These are phyloP conservation scores for Colletotrichum tabaci DNA, from an alignment of 2,329 filamentous ascomycete genomes.

Conservation along the genomic window DNA sequence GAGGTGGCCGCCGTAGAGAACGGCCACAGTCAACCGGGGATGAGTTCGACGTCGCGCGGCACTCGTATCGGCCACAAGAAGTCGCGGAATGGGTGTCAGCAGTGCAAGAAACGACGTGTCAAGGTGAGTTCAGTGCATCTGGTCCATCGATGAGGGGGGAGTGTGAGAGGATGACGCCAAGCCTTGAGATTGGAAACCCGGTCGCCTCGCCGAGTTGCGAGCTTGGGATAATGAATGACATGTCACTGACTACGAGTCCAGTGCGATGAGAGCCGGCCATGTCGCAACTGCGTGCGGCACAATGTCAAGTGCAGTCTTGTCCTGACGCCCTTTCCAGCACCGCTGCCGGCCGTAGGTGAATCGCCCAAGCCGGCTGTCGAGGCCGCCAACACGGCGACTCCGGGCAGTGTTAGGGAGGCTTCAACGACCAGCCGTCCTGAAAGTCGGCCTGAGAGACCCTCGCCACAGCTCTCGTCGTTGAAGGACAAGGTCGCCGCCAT, in stretches of 20 bases:
- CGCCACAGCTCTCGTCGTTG: constrained; percentile 25
- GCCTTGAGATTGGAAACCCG: not conserved
- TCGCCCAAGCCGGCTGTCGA: constrained; percentile 28
- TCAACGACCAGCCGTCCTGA: constrained; percentile 28
- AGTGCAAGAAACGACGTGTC: constrained; percentile 40
- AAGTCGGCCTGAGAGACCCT: constrained; percentile 19
- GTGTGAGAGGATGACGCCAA: constrained; percentile 1
- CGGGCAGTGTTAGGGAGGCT: constrained; percentile 22
- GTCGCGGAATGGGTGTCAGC: constrained; percentile 39
- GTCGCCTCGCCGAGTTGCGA: not conserved
- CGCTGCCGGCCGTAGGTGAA: constrained; percentile 22
- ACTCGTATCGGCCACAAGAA: constrained; percentile 40
- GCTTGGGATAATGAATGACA: not conserved
- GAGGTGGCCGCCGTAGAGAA: constrained; percentile 27
- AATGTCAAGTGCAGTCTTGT: constrained; percentile 39
- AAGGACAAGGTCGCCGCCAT: constrained; percentile 37
- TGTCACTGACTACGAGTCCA: constrained; percentile 20
- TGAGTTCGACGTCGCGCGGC: constrained; percentile 20
- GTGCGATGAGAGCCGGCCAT: constrained; percentile 38
- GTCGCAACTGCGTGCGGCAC: constrained; percentile 38
- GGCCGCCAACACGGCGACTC: constrained; percentile 29
- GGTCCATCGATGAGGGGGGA: not conserved
- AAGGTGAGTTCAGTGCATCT: constrained; percentile 26
- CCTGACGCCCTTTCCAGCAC: constrained; percentile 22
- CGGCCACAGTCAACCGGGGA: constrained; percentile 1